phyloP scores from a whole-genome alignment of 192 early-diverging fungal genomes.

The Ambispora gerdemannii region DNA sequence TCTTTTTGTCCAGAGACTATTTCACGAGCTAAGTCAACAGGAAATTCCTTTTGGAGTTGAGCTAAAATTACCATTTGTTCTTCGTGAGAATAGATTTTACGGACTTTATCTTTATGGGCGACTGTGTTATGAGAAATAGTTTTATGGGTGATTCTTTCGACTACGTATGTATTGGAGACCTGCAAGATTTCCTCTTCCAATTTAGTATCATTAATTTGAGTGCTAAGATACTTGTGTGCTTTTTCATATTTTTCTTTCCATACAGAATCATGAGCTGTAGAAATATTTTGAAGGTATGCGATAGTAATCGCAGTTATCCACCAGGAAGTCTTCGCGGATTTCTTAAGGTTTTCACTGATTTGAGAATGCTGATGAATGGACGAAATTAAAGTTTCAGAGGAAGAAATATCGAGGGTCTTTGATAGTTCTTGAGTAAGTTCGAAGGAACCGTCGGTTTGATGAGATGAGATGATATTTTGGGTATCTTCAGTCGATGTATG shows the following conservation, averaged over 20 bases:
- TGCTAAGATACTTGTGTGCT: neutral
- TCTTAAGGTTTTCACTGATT: neutral
- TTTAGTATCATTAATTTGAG: neutral
- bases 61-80: neutral
- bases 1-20: neutral
- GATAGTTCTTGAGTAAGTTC: neutral
- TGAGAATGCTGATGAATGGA: neutral
- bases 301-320: neutral
- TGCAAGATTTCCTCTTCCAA: neutral
- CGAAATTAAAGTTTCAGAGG: neutral
- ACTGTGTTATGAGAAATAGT: neutral
- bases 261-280: neutral
- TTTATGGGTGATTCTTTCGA: neutral
- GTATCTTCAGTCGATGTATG: neutral
- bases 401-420: neutral
- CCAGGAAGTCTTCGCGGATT: neutral
- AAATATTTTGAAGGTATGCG: neutral
- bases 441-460: neutral
- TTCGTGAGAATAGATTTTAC: neutral
- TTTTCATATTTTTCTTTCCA: neutral
- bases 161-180: neutral
- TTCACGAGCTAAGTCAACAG: neutral
- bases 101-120: neutral
- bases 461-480: neutral
- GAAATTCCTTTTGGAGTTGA: neutral